phyloP scores from a whole-genome alignment of 495 filamentous ascomycete species.

The Lophiostoma macrostomum region DNA sequence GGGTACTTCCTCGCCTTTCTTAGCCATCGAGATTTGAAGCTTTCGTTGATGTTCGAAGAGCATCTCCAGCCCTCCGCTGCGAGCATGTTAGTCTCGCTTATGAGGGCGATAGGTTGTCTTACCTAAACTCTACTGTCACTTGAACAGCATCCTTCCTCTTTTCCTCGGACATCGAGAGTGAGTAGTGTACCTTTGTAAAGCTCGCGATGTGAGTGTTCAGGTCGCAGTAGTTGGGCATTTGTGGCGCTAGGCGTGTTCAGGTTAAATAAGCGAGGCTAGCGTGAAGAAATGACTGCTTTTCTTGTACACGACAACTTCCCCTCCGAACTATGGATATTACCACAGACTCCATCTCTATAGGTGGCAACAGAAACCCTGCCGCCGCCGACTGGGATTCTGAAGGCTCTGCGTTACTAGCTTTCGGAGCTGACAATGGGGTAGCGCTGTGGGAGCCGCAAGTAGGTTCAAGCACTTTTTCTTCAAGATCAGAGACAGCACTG shows the following conservation, averaged over 20 bases:
- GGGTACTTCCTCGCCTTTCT: slow-evolving; percentile 55
- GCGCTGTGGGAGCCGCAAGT: slow-evolving; percentile 85
- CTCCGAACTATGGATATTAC: slow-evolving; percentile 18
- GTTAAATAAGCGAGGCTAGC: slow-evolving; percentile 26
- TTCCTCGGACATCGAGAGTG: slow-evolving; percentile 4
- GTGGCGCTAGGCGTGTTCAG: slow-evolving; percentile 2
- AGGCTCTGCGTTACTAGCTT: slow-evolving; percentile 68
- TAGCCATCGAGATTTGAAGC: slow-evolving; percentile 66
- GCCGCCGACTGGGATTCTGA: slow-evolving; percentile 84
- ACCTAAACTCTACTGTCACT: slow-evolving; percentile 76
- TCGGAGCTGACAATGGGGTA: slow-evolving; percentile 82
- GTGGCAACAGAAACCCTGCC: slow-evolving; percentile 84
- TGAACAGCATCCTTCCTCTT: slow-evolving; percentile 40
- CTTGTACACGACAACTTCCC: neutral
- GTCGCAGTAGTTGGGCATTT: neutral
- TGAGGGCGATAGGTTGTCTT: slow-evolving; percentile 32
- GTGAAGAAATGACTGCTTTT: slow-evolving; percentile 14
- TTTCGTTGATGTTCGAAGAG: slow-evolving; percentile 80
- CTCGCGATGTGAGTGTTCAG: neutral
- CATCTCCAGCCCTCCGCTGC: slow-evolving; percentile 85
- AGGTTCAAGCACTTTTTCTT: slow-evolving; percentile 36
- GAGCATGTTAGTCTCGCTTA: slow-evolving; percentile 18
- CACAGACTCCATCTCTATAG: slow-evolving; percentile 69
- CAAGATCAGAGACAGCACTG: neutral
- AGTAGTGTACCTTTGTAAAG: neutral